Percentiles rank a stretch among this genome's conserved stretches.
Conservation (phyloP, 2,329 filamentous ascomycete genomes). For the Colletotrichum tropicicola region DNA sequence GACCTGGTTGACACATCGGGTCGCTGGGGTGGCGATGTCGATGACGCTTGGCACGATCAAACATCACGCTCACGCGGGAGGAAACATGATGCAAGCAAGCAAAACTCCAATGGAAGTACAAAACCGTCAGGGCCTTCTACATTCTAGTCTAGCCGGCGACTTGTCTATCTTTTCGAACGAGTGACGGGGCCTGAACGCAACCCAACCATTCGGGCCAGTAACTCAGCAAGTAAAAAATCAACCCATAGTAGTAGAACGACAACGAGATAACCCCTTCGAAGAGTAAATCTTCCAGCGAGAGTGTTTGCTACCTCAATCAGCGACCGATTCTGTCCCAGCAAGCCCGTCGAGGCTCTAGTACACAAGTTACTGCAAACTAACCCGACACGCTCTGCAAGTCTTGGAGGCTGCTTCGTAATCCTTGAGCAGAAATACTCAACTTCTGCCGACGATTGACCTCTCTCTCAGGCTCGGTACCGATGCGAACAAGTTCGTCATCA, state of each 20-base stretch:
- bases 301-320: no score
- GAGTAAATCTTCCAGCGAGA: no score
- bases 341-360: neutral
- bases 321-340: no score
- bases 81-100: neutral
- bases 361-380: no score
- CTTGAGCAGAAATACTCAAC: neutral
- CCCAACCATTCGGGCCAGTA: no score
- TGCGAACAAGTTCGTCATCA: conserved; percentile 12
- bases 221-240: no score
- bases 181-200: neutral
- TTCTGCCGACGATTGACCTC: conserved; percentile 6
- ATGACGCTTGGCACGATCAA: neutral
- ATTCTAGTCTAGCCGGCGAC: neutral
- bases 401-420: neutral
- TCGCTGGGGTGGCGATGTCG: neutral
- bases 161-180: neutral
- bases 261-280: no score
- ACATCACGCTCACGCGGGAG: neutral
- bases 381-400: conserved; percentile 4
- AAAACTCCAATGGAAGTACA: no score
- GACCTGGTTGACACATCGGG: neutral
- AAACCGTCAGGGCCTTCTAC: neutral
- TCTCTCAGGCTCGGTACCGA: conserved; percentile 14
- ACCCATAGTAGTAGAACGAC: no score